Base-by-base conservation (phyloP, 78 protist species). In the Anaeramoeba flamelloides region DNA sequence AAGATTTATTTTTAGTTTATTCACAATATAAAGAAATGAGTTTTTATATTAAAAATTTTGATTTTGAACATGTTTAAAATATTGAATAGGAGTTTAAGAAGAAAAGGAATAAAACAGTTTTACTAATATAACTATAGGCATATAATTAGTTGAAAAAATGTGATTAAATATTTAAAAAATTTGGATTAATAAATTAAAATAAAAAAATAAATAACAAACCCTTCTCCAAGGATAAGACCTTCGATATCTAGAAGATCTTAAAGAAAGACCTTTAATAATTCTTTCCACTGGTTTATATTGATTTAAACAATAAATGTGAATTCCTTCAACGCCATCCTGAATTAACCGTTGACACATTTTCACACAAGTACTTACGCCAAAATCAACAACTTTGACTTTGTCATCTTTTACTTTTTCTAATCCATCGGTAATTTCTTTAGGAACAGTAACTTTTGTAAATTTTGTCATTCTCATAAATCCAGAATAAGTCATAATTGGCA, bases 271-370 rank as follows among this genome's bases (percentile, higher is more conserved):
- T 12, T 80, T 77, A 36, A 92, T 78, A 36, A 91, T 84, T 40
- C 79, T 77, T 41, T 81, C 74, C 2, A 81, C 88, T 34, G n/a
- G n/a, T n/a, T 84, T 38, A 76, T 94, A 96, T 36, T 86, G 87
- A 82, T 96, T 96, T 64, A 96, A 82, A 0, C 97, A 92, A 88
- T 96, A 96, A 39, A 94, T 89, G 84, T 96, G 99, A 17, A 96
- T 4, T 77, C 92, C 95, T 2, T 53, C 83, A 8, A 83, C 82
- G 30, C 95, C 95, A n/a, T n/a, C 53, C 3, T 36, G 65, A 81
- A 2, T 26, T 8, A 90, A 39, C 36, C 77, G 39, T 36, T 82
- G 38, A 41, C 88, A 87, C 91, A 93, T 92, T 32, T 86, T 75
- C 8, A 82, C 74, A 1, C 84, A 84, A 4, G 85, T 40, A 37